These are phyloP conservation scores for Aegilops tauschii DNA, from an alignment of 176 grass and related monocot species.

Conservation along the genomic window DNA sequence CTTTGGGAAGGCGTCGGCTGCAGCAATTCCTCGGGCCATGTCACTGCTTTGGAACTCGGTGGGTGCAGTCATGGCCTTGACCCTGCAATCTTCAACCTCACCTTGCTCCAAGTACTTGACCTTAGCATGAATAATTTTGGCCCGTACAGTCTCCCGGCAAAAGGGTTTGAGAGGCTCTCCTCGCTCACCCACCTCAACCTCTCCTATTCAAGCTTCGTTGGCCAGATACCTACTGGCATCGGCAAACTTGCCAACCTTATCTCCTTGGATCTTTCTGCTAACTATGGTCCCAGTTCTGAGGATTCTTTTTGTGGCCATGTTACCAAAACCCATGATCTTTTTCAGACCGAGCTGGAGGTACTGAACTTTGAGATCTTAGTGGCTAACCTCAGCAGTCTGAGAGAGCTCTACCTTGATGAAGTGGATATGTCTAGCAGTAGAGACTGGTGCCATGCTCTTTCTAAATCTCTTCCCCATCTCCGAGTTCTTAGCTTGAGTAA, in stretches of 20 bases:
- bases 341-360: background rate
- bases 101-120: background rate
- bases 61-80: background rate
- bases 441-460: background rate
- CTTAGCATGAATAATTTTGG: conserved; percentile 1
- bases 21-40: background rate
- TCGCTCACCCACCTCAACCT: conserved; percentile 24
- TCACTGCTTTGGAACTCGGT: background rate
- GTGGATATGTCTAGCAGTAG: background rate
- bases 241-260: too few species aligned
- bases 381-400: background rate
- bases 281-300: background rate
- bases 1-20: too few species aligned
- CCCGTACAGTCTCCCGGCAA: background rate
- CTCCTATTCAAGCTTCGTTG: background rate
- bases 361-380: background rate
- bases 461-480: conserved; percentile 8
- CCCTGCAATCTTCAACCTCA: background rate
- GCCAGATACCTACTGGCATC: too few species aligned
- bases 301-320: background rate
- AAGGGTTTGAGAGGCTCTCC: background rate
- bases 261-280: background rate
- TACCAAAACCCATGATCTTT: background rate
- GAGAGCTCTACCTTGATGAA: background rate
- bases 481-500: conserved; percentile 21